A percentile compares a stretch with the other conserved stretches of the same genome.
Evolutionary conservation across 73 alveolate species (phyloP).

Genomic region (Paramecium pentaurelia): DNA sequence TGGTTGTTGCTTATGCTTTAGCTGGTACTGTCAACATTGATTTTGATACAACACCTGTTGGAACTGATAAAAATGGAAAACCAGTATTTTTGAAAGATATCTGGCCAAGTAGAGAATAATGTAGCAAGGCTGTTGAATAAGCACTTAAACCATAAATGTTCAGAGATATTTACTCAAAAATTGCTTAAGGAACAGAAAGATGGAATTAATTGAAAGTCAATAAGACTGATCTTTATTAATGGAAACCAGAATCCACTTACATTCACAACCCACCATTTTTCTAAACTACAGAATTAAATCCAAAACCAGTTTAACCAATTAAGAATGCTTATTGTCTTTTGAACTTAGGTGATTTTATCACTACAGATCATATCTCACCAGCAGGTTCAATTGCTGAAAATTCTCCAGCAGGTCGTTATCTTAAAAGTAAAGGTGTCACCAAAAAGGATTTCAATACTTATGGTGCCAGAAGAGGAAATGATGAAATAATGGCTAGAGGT

Average conservation of each 20-base stretch:
- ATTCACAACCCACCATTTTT: conserved; percentile 93
- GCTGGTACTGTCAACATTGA: conserved; percentile 80
- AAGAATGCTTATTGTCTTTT: conserved; percentile 77
- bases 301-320: conserved; percentile 62
- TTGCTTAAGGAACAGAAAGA: conserved; percentile 85
- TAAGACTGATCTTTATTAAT: conserved; percentile 72
- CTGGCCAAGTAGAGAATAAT: conserved; percentile 89
- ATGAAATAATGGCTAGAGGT: conserved; percentile 95
- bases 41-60: conserved; percentile 87
- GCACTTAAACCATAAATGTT: conserved; percentile 85
- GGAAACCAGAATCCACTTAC: conserved; percentile 87
- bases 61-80: conserved; percentile 77
- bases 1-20: conserved; percentile 85
- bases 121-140: conserved; percentile 62
- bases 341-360: conserved; percentile 87
- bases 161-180: conserved; percentile 76
- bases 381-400: conserved; percentile 88
- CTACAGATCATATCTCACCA: conserved; percentile 94
- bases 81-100: conserved; percentile 86
- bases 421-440: conserved; percentile 71
- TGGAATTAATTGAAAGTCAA: conserved; percentile 85
- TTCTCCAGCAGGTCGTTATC: conserved; percentile 89
- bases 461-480: conserved; percentile 92
- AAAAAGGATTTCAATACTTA: conserved; percentile 86
- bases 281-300: conserved; percentile 64